phyloP scores from a whole-genome alignment of 495 filamentous ascomycete species.

The Echria macrotheca region DNA sequence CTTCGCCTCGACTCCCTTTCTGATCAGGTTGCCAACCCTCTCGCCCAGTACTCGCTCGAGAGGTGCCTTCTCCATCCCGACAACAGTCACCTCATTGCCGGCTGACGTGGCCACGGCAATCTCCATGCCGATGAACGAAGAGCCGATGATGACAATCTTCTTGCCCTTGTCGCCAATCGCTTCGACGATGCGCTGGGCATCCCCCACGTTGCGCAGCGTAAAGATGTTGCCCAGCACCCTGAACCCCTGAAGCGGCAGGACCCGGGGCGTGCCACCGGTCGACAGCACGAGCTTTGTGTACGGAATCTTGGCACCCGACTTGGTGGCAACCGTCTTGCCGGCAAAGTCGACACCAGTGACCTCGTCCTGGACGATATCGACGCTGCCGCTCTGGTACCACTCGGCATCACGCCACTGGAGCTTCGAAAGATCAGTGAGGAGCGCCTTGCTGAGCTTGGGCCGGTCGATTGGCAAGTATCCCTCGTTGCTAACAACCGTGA shows the following conservation, averaged over 20 bases:
- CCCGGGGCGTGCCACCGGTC: constrained; percentile 73
- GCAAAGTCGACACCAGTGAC: constrained; percentile 70
- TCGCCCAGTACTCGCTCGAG: constrained; percentile 84
- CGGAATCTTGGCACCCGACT: constrained; percentile 58
- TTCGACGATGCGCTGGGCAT: constrained; percentile 67
- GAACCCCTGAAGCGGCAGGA: constrained; percentile 78
- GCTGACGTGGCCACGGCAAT: constrained; percentile 71
- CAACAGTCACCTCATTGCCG: constrained; percentile 74
- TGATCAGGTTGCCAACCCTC: constrained; percentile 75
- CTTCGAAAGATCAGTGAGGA: constrained; percentile 77
- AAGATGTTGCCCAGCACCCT: constrained; percentile 85
- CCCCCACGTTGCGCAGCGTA: constrained; percentile 64
- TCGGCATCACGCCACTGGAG: constrained; percentile 64
- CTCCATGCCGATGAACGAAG: constrained; percentile 96
- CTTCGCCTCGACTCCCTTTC: constrained; percentile 68
- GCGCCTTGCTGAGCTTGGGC: constrained; percentile 90
- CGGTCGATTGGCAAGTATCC: constrained; percentile 83
- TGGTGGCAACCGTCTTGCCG: constrained; percentile 64
- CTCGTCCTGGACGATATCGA: constrained; percentile 70
- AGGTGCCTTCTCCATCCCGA: constrained; percentile 87
- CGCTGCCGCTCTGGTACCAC: constrained; percentile 71
- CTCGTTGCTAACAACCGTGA: constrained; percentile 82
- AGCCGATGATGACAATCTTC: constrained; percentile 87
- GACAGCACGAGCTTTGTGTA: constrained; percentile 90
- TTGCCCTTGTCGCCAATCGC: constrained; percentile 81